phyloP scores from a whole-genome alignment of 352 stramenopile genomes.

The Phytopythium montanum region DNA sequence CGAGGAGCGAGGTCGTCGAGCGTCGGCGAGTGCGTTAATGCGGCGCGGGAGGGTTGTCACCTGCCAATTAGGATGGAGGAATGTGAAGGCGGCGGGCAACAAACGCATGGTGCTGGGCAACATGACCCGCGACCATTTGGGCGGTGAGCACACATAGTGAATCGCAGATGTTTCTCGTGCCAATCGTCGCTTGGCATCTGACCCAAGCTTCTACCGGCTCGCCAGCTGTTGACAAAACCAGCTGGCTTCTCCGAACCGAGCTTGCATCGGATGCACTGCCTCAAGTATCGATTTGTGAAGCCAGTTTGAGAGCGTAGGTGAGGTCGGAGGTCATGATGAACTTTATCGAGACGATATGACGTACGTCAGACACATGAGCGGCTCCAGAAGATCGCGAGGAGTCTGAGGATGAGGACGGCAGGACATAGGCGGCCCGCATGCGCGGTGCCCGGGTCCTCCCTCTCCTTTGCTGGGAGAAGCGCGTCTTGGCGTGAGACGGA shows the following conservation, averaged over 20 bases:
- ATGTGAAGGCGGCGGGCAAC: neutral
- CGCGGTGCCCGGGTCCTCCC: too few species aligned
- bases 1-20: neutral
- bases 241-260: neutral
- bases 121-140: conserved; percentile 2
- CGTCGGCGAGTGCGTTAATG: neutral
- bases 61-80: too few species aligned
- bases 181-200: neutral
- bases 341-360: neutral
- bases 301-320: neutral
- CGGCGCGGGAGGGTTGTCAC: neutral
- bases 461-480: too few species aligned
- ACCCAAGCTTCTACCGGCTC: conserved; percentile 4
- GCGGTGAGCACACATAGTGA: neutral
- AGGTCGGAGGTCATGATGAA: neutral
- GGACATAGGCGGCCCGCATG: too few species aligned
- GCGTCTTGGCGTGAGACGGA: too few species aligned
- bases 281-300: neutral
- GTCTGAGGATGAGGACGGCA: too few species aligned
- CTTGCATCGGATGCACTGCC: neutral
- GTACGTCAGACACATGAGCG: too few species aligned
- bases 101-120: conserved; percentile 2
- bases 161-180: neutral
- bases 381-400: too few species aligned
- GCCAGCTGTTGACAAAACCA: conserved; percentile 3